phyloP scores from a whole-genome alignment of 805 yeast species.

The Pichia nakasei region DNA sequence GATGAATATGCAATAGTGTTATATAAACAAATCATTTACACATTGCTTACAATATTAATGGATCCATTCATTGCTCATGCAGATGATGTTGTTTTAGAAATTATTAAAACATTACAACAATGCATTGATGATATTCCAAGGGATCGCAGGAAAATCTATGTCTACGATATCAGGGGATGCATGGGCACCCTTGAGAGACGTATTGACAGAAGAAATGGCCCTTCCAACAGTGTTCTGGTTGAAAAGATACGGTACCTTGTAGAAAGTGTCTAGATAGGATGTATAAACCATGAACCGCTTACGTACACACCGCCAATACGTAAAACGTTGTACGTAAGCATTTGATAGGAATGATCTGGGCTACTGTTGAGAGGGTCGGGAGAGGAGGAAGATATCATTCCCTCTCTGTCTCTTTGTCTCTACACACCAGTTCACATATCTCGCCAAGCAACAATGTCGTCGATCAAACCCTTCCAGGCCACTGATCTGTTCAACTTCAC shows the following conservation, averaged over 20 bases:
- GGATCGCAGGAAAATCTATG: slow-evolving; percentile 7
- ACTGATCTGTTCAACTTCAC: slow-evolving; percentile 71
- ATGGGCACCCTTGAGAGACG: slow-evolving; percentile 8
- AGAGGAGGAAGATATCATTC: too few species aligned
- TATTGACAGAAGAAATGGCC: not conserved
- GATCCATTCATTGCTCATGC: slow-evolving; percentile 22
- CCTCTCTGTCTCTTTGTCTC: too few species aligned
- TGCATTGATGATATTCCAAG: slow-evolving; percentile 3
- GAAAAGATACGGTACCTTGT: not conserved
- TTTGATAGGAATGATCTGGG: too few species aligned
- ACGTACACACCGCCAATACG: too few species aligned
- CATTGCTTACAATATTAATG: slow-evolving; percentile 17
- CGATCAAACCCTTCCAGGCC: slow-evolving; percentile 80
- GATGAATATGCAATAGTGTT: slow-evolving; percentile 16
- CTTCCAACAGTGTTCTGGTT: too few species aligned
- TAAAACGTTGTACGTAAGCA: too few species aligned
- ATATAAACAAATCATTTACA: slow-evolving; percentile 15
- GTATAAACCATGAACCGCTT: too few species aligned
- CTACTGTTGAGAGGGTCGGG: too few species aligned
- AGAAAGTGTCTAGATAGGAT: not conserved
- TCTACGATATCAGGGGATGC: slow-evolving; percentile 22
- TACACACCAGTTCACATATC: too few species aligned
- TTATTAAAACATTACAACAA: not conserved
- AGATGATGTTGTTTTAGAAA: slow-evolving; percentile 3
- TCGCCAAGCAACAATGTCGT: slow-evolving; percentile 84